Percentiles rank a stretch among this genome's conserved stretches.
Evolutionary conservation across 108 stramenopile genomes (phyloP).

Genomic region (Discostella pseudostelligera): DNA sequence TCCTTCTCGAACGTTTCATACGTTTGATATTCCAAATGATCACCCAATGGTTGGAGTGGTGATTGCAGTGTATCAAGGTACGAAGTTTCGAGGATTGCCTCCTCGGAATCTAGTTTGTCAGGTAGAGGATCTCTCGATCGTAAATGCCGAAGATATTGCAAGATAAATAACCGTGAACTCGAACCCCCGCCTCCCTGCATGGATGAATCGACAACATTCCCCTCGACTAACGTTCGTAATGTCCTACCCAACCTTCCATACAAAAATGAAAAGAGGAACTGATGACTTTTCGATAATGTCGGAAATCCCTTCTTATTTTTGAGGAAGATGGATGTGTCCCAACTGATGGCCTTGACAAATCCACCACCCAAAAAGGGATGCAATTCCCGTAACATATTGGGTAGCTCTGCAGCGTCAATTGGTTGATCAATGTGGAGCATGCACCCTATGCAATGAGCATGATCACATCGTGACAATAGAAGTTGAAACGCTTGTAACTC

Average conservation of each 20-base stretch:
- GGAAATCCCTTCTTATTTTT: slow-evolving; percentile 94
- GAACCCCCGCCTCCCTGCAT: slow-evolving; percentile 3
- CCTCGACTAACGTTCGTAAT: slow-evolving; percentile 61
- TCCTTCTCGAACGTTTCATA: slow-evolving; percentile 98
- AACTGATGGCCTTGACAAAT: slow-evolving; percentile 67
- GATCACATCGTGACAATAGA: slow-evolving; percentile 74
- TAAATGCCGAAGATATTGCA: slow-evolving; percentile 91
- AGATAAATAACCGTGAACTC: slow-evolving; percentile 54
- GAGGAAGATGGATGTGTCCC: slow-evolving; percentile 77
- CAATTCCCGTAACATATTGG: slow-evolving; percentile 27
- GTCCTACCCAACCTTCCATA: slow-evolving; percentile 71
- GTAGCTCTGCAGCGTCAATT: slow-evolving; percentile 20
- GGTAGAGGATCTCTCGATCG: slow-evolving; percentile 47
- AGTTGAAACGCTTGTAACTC: slow-evolving; percentile 49
- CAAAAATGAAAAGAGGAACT: slow-evolving; percentile 68
- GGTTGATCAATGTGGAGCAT: slow-evolving; percentile 27
- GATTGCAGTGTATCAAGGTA: slow-evolving; percentile 95
- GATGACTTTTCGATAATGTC: slow-evolving; percentile 79
- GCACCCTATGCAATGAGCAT: slow-evolving; percentile 55
- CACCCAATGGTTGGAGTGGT: slow-evolving; percentile 94
- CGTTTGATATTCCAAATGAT: slow-evolving; percentile 96
- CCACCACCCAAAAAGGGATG: slow-evolving; percentile 78
- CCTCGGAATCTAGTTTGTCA: slow-evolving; percentile 57
- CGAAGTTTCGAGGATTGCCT: slow-evolving; percentile 70
- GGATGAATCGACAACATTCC: slow-evolving; percentile 13